phyloP scores from a whole-genome alignment of 345 rosid genomes.

The Eucalyptus regnans region DNA sequence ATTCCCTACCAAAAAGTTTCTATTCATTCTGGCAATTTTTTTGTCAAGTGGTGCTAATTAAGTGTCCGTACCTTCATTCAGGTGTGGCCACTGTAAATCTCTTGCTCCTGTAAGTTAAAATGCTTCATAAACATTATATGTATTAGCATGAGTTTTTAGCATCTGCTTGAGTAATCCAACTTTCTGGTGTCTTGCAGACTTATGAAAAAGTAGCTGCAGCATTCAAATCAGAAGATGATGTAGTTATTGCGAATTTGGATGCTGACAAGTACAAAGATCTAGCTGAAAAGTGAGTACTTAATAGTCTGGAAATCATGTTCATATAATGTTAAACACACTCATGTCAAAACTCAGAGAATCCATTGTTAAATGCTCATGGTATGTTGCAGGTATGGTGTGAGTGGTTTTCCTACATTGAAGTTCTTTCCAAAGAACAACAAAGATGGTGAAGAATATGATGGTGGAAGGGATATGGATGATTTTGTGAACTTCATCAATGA shows the following conservation, averaged over 20 bases:
- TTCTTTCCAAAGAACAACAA: slow-evolving; percentile 88
- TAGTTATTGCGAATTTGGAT: slow-evolving; percentile 84
- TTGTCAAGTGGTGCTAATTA: neutral
- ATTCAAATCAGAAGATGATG: slow-evolving; percentile 67
- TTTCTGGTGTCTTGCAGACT: slow-evolving; percentile 20
- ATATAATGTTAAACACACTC: neutral
- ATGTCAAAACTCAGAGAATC: neutral
- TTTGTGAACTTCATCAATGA: slow-evolving; percentile 84
- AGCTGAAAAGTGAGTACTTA: slow-evolving; percentile 63
- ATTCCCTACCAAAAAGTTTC: neutral
- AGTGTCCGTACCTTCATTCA: slow-evolving; percentile 7
- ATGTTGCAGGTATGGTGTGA: slow-evolving; percentile 61
- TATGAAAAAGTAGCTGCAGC: slow-evolving; percentile 91
- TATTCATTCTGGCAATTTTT: neutral
- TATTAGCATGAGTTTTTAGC: neutral
- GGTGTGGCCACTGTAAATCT: slow-evolving; percentile 99
- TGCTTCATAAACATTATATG: neutral
- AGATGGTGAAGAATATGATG: slow-evolving; percentile 90
- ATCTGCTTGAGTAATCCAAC: neutral
- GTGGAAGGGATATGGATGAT: slow-evolving; percentile 85
- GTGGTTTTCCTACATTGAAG: slow-evolving; percentile 87
- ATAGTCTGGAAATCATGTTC: neutral
- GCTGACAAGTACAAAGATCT: slow-evolving; percentile 76
- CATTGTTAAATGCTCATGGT: neutral
- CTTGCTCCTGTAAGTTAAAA: slow-evolving; percentile 83